Percentiles rank a stretch among this genome's conserved stretches.
These are phyloP conservation scores for Pisolithus albus DNA, from an alignment of 768 basidiomycete genomes.

Conservation along the genomic window DNA sequence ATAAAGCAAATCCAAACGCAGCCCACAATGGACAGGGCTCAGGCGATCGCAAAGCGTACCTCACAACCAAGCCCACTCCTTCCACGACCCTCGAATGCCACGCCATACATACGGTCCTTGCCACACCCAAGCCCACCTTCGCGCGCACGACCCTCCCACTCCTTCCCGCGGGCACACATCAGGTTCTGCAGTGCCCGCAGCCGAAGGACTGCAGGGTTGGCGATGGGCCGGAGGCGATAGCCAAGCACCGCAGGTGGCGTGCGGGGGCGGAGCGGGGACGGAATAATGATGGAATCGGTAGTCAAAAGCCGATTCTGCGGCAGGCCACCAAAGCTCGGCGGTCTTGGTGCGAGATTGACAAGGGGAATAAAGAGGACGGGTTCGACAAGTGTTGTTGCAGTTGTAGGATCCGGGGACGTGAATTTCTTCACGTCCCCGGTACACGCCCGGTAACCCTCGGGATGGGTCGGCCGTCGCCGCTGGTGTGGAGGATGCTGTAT, in stretches of 20 bases:
- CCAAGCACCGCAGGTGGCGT: conserved; percentile 24
- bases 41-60: conserved; percentile 30
- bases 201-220: conserved; percentile 54
- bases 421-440: conserved; percentile 39
- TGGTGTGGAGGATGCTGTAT: conserved; percentile 10
- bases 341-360: conserved; percentile 27
- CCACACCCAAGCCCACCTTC: conserved; percentile 50
- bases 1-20: background rate
- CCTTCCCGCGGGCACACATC: conserved; percentile 35
- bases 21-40: background rate
- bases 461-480: conserved; percentile 15
- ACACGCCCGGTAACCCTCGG: conserved; percentile 39
- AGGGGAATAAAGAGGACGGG: conserved; percentile 38
- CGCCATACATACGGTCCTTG: conserved; percentile 48
- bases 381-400: conserved; percentile 6
- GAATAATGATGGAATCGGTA: conserved; percentile 35
- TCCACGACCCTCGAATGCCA: conserved; percentile 59
- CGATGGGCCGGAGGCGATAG: conserved; percentile 49
- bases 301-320: conserved; percentile 20
- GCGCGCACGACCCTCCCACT: conserved; percentile 42
- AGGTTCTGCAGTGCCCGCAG: conserved; percentile 57
- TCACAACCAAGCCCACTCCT: conserved; percentile 43
- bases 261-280: conserved; percentile 37
- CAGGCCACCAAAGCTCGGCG: conserved; percentile 23
- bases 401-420: conserved; percentile 17